phyloP scores from a whole-genome alignment of 2,329 filamentous ascomycete species.

The Aplosporella prunicola region DNA sequence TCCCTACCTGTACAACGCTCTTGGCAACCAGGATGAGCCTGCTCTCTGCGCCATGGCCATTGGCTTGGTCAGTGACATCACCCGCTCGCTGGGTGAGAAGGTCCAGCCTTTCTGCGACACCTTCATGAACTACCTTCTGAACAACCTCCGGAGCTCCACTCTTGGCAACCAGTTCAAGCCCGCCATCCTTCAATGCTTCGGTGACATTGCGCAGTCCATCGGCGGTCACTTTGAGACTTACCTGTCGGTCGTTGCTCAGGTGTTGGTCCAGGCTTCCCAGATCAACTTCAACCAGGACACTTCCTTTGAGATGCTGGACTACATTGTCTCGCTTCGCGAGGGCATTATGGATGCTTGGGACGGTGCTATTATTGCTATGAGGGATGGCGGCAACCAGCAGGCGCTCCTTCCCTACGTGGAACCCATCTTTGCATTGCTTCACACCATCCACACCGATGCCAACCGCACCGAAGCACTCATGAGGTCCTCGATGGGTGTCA shows the following conservation, averaged over 20 bases:
- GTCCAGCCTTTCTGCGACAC: conserved; percentile 92
- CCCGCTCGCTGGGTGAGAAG: conserved; percentile 78
- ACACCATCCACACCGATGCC: conserved; percentile 66
- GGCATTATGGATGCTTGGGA: conserved; percentile 99
- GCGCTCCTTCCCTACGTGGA: conserved; percentile 68
- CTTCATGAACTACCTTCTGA: conserved; percentile 96
- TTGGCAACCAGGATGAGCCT: conserved; percentile 92
- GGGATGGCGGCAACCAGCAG: conserved; percentile 66
- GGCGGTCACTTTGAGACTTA: conserved; percentile 88
- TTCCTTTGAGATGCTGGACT: conserved; percentile 93
- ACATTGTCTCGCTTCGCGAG: conserved; percentile 87
- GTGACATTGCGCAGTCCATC: conserved; percentile 93
- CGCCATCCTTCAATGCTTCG: conserved; percentile 94
- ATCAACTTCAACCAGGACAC: conserved; percentile 72
- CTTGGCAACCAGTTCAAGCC: conserved; percentile 96
- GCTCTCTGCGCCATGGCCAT: conserved; percentile 94
- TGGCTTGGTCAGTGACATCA: conserved; percentile 92
- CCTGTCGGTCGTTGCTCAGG: conserved; percentile 81
- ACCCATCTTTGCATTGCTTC: conserved; percentile 79
- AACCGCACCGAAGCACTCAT: conserved; percentile 89
- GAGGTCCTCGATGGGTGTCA: conserved; percentile 91
- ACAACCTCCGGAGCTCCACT: conserved; percentile 80
- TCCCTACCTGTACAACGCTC: conserved; percentile 85
- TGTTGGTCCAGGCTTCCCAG: conserved; percentile 82
- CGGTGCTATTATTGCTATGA: conserved; percentile 92